Evolutionary conservation across 2,329 filamentous ascomycete species (phyloP).

Genomic region (Fusarium tupiense): DNA sequence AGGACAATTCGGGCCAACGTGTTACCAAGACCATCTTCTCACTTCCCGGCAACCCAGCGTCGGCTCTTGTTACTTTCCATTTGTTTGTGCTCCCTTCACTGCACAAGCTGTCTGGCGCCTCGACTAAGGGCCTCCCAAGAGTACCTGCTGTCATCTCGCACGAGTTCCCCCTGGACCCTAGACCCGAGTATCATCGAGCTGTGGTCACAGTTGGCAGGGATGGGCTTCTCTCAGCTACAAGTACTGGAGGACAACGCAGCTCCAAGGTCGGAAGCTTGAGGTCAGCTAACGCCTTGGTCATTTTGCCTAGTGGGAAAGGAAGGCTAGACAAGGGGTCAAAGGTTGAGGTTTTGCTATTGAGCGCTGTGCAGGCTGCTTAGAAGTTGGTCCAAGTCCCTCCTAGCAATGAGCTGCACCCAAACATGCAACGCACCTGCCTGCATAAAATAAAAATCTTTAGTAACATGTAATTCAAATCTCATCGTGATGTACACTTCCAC

Average conservation of each 20-base stretch:
- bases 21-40: conserved; percentile 82
- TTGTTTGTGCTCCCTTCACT: conserved; percentile 91
- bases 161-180: conserved; percentile 77
- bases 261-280: conserved; percentile 89
- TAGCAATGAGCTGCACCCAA: conserved; percentile 31
- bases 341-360: conserved; percentile 85
- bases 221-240: conserved; percentile 76
- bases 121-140: conserved; percentile 73
- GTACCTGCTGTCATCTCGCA: conserved; percentile 78
- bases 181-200: conserved; percentile 92
- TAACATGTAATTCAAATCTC: conserved; percentile 42
- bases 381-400: neutral
- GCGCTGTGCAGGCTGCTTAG: conserved; percentile 49
- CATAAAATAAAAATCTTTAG: conserved; percentile 32
- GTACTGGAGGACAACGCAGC: conserved; percentile 91
- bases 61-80: conserved; percentile 91
- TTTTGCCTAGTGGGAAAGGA: conserved; percentile 73
- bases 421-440: conserved; percentile 29
- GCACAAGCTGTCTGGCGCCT: conserved; percentile 78
- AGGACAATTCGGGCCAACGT: conserved; percentile 66
- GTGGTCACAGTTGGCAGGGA: conserved; percentile 73
- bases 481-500: conserved; percentile 48
- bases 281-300: conserved; percentile 87
- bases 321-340: conserved; percentile 73
- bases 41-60: conserved; percentile 92